phyloP scores from a whole-genome alignment of 2,329 filamentous ascomycete genomes.

The Exophiala bonariae region DNA sequence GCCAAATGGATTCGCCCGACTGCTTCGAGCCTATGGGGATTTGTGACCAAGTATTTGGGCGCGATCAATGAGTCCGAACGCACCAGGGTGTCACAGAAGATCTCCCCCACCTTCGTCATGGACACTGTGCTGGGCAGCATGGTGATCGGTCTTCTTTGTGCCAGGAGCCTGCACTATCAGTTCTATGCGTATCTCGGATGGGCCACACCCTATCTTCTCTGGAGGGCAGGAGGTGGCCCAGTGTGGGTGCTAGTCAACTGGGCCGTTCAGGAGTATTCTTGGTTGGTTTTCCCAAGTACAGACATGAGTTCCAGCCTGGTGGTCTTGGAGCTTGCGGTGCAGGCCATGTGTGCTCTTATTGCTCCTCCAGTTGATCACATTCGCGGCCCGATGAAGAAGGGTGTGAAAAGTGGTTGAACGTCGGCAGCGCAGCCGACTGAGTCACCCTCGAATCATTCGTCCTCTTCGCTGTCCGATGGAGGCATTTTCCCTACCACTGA shows the following conservation, averaged over 20 bases:
- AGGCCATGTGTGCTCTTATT: constrained; percentile 47
- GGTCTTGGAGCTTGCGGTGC: constrained; percentile 68
- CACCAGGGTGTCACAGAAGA: constrained; percentile 43
- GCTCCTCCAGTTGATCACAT: constrained; percentile 24
- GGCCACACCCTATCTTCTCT: constrained; percentile 84
- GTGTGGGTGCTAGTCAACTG: constrained; percentile 68
- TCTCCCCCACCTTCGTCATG: constrained; percentile 73
- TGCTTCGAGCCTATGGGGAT: constrained; percentile 54
- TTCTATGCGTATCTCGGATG: constrained; percentile 92
- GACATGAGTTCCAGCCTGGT: constrained; percentile 64
- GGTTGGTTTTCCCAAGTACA: constrained; percentile 91
- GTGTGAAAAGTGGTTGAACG: constrained; percentile 13
- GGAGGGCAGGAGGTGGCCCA: constrained; percentile 71
- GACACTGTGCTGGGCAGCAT: constrained; percentile 76
- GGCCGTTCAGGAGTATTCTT: constrained; percentile 83
- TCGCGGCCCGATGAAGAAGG: constrained; percentile 8
- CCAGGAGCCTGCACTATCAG: constrained; percentile 88
- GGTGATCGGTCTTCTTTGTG: constrained; percentile 78
- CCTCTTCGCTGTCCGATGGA: constrained; percentile 73
- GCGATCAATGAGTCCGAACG: constrained; percentile 13
- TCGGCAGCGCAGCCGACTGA: neutral
- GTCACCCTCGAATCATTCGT: constrained; percentile 4
- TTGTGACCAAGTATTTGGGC: constrained; percentile 51
- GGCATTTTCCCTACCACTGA: constrained; percentile 84
- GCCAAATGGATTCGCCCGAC: constrained; percentile 72